A percentile compares a stretch with the other conserved stretches of the same genome.
phyloP scores from a whole-genome alignment of 1,284 basidiomycete species.

The Leccinum fallax region DNA sequence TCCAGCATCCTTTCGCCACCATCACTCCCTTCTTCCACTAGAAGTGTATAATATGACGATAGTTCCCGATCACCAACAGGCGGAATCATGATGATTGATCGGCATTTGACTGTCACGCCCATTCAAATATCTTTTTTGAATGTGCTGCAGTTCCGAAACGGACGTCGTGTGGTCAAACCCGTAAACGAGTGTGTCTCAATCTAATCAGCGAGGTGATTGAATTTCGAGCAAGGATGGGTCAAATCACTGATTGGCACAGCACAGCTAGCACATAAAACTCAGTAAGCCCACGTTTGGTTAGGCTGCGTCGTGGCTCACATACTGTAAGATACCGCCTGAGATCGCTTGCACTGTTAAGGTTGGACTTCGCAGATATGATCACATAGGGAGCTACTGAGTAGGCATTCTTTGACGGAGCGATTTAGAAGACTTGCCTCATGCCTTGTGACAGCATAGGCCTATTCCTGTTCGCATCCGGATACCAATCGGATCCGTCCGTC shows the following conservation, averaged over 20 bases:
- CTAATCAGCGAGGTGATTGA: background rate
- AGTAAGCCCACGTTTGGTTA: background rate
- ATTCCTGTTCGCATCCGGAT: background rate
- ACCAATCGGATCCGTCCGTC: background rate
- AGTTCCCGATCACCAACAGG: background rate
- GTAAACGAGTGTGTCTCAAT: background rate
- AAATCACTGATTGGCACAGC: background rate
- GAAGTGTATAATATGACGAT: background rate
- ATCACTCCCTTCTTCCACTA: background rate
- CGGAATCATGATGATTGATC: background rate
- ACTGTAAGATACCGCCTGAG: background rate
- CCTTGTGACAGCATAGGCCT: background rate
- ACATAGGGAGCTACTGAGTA: background rate
- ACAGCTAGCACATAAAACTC: background rate
- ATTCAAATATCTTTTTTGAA: background rate
- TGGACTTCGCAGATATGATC: background rate
- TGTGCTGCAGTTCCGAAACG: background rate
- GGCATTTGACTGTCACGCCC: background rate
- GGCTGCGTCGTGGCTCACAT: background rate
- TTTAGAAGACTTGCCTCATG: background rate
- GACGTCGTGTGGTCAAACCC: background rate
- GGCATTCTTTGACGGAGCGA: background rate
- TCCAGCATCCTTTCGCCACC: background rate
- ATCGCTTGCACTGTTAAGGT: background rate
- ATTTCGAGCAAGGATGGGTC: background rate